phyloP scores from a whole-genome alignment of 768 basidiomycete species.

The Mycena crocata region DNA sequence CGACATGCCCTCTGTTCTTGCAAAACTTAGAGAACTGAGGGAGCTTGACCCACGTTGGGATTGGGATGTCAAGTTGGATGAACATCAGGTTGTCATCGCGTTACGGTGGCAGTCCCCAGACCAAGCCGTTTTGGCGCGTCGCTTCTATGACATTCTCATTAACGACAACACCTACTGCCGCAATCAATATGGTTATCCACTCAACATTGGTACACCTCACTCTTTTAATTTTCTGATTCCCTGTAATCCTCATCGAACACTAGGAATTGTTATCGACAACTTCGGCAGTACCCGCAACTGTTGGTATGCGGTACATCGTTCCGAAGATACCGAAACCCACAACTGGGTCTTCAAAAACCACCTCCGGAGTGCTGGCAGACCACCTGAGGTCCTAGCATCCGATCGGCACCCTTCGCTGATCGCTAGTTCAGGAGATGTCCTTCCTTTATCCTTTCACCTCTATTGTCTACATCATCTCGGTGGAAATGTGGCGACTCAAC shows the following conservation, averaged over 20 bases:
- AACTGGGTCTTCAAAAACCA: constrained; percentile 41
- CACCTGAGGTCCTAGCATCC: constrained; percentile 39
- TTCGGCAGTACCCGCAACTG: constrained; percentile 37
- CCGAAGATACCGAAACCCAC: constrained; percentile 36
- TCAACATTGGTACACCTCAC: constrained; percentile 46
- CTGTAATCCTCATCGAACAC: not conserved
- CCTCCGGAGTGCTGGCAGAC: constrained; percentile 29
- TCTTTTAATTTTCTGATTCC: not conserved
- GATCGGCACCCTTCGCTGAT: constrained; percentile 41
- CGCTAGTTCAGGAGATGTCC: constrained; percentile 14
- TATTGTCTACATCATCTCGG: constrained; percentile 45
- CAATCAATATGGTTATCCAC: constrained; percentile 39
- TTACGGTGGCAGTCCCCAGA: constrained; percentile 48
- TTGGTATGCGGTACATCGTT: constrained; percentile 41
- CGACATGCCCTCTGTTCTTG: constrained; percentile 40
- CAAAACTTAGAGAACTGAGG: constrained; percentile 30
- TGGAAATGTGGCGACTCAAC: not conserved
- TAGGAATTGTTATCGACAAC: constrained; percentile 42
- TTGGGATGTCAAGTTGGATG: constrained; percentile 37
- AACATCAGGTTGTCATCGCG: constrained; percentile 29
- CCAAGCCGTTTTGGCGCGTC: constrained; percentile 37
- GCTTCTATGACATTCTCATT: constrained; percentile 44
- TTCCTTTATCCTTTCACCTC: constrained; percentile 40
- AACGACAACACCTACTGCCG: constrained; percentile 45
- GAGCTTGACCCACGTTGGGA: constrained; percentile 37